Conservation (phyloP, 1,284 basidiomycete genomes). For the Cystobasidium pallidum region DNA sequence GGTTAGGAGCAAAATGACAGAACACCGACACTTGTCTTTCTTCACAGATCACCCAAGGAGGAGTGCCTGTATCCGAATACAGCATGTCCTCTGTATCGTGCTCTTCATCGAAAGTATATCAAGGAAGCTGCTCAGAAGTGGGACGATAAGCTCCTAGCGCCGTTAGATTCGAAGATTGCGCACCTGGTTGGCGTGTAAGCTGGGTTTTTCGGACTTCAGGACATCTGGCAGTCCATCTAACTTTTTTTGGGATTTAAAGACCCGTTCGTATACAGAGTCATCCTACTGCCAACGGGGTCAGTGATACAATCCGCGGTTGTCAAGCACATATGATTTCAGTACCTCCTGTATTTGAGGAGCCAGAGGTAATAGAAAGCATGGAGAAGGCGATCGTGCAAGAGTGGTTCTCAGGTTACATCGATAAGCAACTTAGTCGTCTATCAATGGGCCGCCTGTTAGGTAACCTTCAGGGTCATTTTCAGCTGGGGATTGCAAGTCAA, state of each 20-base stretch:
- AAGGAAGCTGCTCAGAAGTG: slow-evolving; percentile 41
- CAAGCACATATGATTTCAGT: slow-evolving; percentile 48
- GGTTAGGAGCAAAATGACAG: not conserved
- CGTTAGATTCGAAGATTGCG: slow-evolving; percentile 45
- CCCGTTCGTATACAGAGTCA: slow-evolving; percentile 48
- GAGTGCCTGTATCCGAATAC: slow-evolving; percentile 44
- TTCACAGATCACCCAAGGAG: slow-evolving; percentile 22
- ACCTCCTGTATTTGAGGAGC: slow-evolving; percentile 46
- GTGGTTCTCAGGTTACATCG: slow-evolving; percentile 42
- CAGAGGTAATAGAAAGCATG: slow-evolving; percentile 42
- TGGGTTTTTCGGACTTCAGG: too few relatives aligned
- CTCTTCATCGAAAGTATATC: slow-evolving; percentile 45
- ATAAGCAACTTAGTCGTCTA: slow-evolving; percentile 46
- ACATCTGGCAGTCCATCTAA: too few relatives aligned
- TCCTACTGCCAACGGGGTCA: slow-evolving; percentile 49
- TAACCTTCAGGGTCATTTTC: slow-evolving; percentile 40
- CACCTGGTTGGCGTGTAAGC: slow-evolving; percentile 45
- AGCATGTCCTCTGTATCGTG: slow-evolving; percentile 46
- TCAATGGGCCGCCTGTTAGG: slow-evolving; percentile 51
- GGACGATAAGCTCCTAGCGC: slow-evolving; percentile 44
- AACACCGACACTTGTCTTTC: not conserved
- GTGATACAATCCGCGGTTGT: slow-evolving; percentile 50
- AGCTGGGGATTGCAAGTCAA: slow-evolving; percentile 31
- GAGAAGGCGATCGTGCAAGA: slow-evolving; percentile 43
- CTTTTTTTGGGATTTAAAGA: slow-evolving; percentile 25